phyloP scores from a whole-genome alignment of 306 rosid genomes.

The Casuarina equisetifolia region DNA sequence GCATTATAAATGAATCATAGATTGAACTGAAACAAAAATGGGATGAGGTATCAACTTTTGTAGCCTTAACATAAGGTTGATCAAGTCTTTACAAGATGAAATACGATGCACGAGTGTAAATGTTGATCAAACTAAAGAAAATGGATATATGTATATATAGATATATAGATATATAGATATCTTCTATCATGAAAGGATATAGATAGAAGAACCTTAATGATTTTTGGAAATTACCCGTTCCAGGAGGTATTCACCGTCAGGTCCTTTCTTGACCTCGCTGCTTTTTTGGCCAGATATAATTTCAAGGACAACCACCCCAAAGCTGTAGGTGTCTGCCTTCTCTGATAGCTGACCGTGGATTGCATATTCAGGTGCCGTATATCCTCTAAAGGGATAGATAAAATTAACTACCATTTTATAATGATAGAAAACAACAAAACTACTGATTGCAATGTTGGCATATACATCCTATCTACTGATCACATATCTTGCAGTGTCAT shows the following conservation, averaged over 20 bases:
- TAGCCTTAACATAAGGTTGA: no score
- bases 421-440: background rate
- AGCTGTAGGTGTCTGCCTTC: conserved; percentile 71
- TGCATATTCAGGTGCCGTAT: conserved; percentile 77
- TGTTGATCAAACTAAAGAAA: no score
- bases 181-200: background rate
- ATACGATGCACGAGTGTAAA: no score
- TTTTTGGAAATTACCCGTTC: conserved; percentile 43
- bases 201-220: background rate
- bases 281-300: conserved; percentile 61
- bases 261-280: conserved; percentile 38
- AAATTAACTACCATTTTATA: background rate
- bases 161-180: no score
- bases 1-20: background rate
- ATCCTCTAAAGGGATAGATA: conserved; percentile 37
- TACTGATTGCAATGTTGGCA: no score
- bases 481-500: background rate
- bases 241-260: conserved; percentile 58
- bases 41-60: no score
- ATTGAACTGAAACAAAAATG: no score
- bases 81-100: no score
- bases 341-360: conserved; percentile 71
- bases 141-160: background rate
- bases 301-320: conserved; percentile 68
- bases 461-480: background rate